Conservation (phyloP, 2,329 filamentous ascomycete genomes). For the Dactylellina haptotyla region DNA sequence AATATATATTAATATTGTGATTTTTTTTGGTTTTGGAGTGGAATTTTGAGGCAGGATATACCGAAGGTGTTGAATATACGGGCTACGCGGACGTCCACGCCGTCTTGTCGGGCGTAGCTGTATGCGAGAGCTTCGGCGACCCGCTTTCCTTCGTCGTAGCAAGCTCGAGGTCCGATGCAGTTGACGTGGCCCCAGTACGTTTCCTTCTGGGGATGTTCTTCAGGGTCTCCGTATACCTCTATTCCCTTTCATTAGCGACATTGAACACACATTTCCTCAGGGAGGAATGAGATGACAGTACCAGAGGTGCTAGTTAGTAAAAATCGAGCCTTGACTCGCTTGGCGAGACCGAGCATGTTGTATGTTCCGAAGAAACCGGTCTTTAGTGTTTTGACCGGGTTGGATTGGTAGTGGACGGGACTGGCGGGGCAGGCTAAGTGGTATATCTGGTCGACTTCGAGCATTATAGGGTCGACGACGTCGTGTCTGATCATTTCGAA, state of each 20-base stretch:
- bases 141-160: slow-evolving; percentile 64
- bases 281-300: slow-evolving; percentile 5
- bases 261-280: not conserved
- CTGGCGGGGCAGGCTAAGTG: slow-evolving; percentile 60
- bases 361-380: slow-evolving; percentile 60
- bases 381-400: slow-evolving; percentile 59
- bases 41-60: slow-evolving; percentile 28
- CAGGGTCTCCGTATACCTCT: slow-evolving; percentile 60
- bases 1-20: not conserved
- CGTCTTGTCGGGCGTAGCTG: slow-evolving; percentile 58
- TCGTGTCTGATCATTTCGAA: slow-evolving; percentile 58
- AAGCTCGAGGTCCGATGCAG: slow-evolving; percentile 62
- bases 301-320: slow-evolving; percentile 60
- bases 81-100: slow-evolving; percentile 59
- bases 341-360: slow-evolving; percentile 59
- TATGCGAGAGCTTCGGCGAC: slow-evolving; percentile 62
- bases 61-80: slow-evolving; percentile 61
- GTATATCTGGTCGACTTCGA: slow-evolving; percentile 60
- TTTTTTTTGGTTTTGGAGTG: not conserved
- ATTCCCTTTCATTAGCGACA: not conserved
- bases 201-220: slow-evolving; percentile 60
- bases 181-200: slow-evolving; percentile 63
- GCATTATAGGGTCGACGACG: slow-evolving; percentile 58
- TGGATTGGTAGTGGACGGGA: slow-evolving; percentile 59
- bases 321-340: slow-evolving; percentile 58